These are phyloP conservation scores for Rhizomucor miehei DNA, from an alignment of 371 early-diverging fungal genomes.

Conservation along the genomic window DNA sequence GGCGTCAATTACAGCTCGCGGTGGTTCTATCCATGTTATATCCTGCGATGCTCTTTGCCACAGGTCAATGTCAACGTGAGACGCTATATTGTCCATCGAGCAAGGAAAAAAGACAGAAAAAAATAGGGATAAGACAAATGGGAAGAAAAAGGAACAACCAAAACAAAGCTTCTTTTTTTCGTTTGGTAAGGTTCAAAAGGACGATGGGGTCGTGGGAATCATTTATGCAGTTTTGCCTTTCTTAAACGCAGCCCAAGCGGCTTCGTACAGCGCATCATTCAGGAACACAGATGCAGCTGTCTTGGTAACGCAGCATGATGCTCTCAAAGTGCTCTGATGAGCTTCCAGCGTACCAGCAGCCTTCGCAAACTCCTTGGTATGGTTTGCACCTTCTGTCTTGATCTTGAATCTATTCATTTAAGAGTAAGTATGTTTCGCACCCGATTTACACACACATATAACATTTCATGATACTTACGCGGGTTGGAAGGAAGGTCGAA, in stretches of 20 bases:
- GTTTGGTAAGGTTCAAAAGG: too few species aligned
- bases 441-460: too few species aligned
- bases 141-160: too few species aligned
- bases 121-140: background rate
- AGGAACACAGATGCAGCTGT: constrained; percentile 9
- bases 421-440: too few species aligned
- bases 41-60: constrained; percentile 34
- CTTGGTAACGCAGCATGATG: constrained; percentile 3
- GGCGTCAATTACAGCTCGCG: constrained; percentile 22
- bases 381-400: constrained; percentile 16
- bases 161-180: too few species aligned
- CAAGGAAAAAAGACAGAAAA: background rate
- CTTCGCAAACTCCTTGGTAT: constrained; percentile 60
- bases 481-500: constrained; percentile 39
- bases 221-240: constrained; percentile 2
- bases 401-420: background rate
- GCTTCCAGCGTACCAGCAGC: constrained; percentile 58
- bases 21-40: constrained; percentile 38
- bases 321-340: constrained; percentile 49
- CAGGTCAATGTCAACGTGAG: constrained; percentile 15
- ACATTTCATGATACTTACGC: constrained; percentile 1
- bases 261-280: background rate
- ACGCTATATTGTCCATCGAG: constrained; percentile 6
- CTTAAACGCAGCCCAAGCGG: constrained; percentile 8
- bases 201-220: too few species aligned